Evolutionary conservation across 352 stramenopile species (phyloP), one percentile per base, ranked within the genome.

Genomic region (Phytophthora sojae): DNA sequence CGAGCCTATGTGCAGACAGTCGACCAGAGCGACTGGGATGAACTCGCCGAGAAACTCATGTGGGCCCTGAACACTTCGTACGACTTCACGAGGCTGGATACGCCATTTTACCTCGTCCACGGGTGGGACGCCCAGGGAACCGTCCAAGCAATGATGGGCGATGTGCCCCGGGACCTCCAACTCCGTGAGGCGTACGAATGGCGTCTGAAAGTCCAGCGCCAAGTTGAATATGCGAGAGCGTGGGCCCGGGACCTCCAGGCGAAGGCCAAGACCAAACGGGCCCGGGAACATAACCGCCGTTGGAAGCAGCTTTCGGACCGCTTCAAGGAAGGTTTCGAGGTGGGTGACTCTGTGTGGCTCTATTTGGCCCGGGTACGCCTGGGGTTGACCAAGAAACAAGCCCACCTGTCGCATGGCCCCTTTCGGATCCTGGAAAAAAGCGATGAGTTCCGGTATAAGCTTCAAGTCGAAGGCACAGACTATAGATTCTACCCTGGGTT

Each of bases 11-110:
- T 73, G 1, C 56, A 75, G 47, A 76, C 66, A 0, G 57, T 67
- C 0, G 56, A 50, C 7, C 71, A 82, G 56, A 60, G 51, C 9
- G 75, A 80, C 35, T 86, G 78, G 67, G 75, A 86, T 1, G 62
- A 76, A 0, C 12, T 80, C 0, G 69, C 64, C 0, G 60, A 77
- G 12, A 54, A 56, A 1, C 39, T 83, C 17, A 75, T 73, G 69
- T 75, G 74, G 50, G 59, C 68, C 0, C 3, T 76, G n/a, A 80
- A 62, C 23, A 67, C 62, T 0, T 73, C 61, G 0, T 74, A 66
- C n/a, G 67, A 76, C 21, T 23, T 52, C 2, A 73, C 67, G 0
- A 2, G 66, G 17, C 15, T 64, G 0, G 37, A 50, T 4, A 79
- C 62, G 0, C 50, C 73, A 1, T 74, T 74, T 17, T 75, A 62